A percentile compares a stretch with the other conserved stretches of the same genome.
phyloP scores from a whole-genome alignment of 805 yeast species.

The Isabelozyma rhagii region DNA sequence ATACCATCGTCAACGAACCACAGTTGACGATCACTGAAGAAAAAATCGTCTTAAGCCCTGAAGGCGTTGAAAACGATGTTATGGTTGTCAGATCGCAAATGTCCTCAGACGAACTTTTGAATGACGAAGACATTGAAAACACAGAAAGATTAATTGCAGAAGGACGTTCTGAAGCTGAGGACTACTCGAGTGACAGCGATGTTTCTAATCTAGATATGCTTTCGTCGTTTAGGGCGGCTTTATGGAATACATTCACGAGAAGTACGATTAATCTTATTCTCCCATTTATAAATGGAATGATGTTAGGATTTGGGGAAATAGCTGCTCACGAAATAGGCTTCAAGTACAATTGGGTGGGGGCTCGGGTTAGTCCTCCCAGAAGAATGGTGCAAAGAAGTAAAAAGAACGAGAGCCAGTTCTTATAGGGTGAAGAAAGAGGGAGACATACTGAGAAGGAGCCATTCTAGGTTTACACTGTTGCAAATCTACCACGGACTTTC shows the following conservation, averaged over 20 bases:
- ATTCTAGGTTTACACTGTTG: too few relatives aligned
- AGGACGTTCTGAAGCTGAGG: conserved; percentile 13
- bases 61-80: conserved; percentile 14
- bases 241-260: conserved; percentile 40
- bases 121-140: conserved; percentile 22
- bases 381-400: conserved; percentile 21
- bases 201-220: conserved; percentile 1
- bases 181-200: conserved; percentile 6
- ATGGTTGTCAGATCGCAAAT: conserved; percentile 20
- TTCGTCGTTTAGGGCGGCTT: conserved; percentile 14
- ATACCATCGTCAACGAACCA: neutral
- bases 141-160: conserved; percentile 21
- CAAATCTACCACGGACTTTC: neutral
- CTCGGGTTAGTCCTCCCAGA: conserved; percentile 49
- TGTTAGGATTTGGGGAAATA: conserved; percentile 95
- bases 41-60: neutral
- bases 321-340: conserved; percentile 91
- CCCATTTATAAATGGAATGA: conserved; percentile 90
- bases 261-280: conserved; percentile 72
- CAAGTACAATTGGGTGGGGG: conserved; percentile 71
- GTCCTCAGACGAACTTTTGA: conserved; percentile 30
- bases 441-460: too few relatives aligned
- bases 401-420: conserved; percentile 13
- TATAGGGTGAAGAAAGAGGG: conserved; percentile 3
- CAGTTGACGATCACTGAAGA: neutral